Evolutionary conservation across 1,139 yeast genomes (phyloP), one percentile per base, ranked within the genome.

Genomic region (Saccharomyces pastorianus): DNA sequence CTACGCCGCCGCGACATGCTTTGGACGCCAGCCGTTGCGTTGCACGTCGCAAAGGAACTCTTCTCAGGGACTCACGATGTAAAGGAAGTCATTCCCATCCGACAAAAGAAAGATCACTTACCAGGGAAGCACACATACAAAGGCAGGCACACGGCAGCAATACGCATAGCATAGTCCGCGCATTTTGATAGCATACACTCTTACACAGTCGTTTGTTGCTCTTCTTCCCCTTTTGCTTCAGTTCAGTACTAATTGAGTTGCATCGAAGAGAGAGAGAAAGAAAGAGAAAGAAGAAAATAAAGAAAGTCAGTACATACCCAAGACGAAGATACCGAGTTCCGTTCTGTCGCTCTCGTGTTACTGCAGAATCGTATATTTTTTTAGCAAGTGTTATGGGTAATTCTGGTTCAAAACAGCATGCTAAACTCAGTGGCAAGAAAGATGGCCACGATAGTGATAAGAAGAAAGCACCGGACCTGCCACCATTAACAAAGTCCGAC

Each of bases 401-500:
- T 56, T 60, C 71, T 23, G 58, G 61, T 55, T 67, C 71, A 6
- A 66, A 66, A 57, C 44, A 38, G 25, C 44, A 38, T 38, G 55
- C 61, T n/a, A 58, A 61, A 25, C 57, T 56, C 38, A 55, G 55
- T 31, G 55, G 52, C 46, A 57, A 57, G 50, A 50, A 54, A 27
- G 47, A 54, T 17, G 32, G 49, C 32, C 55, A 55, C 29, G 46
- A 51, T 25, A 55, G 56, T 13, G 69, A 61, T 42, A 46, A 62
- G n/a, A 55, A 64, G 47, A 59, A 64, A 51, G 65, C 72, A 23
- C 74, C 73, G 9, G 51, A 57, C 20, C 74, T 77, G 23, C 77
- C 82, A 14, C 76, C 42, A 13, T 14, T 81, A 64, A 71, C 78
- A 20, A 71, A 84, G 51, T 74, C 82, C 25, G 83, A 80, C 65